phyloP scores from a whole-genome alignment of 768 basidiomycete species.

The Panus rudis region DNA sequence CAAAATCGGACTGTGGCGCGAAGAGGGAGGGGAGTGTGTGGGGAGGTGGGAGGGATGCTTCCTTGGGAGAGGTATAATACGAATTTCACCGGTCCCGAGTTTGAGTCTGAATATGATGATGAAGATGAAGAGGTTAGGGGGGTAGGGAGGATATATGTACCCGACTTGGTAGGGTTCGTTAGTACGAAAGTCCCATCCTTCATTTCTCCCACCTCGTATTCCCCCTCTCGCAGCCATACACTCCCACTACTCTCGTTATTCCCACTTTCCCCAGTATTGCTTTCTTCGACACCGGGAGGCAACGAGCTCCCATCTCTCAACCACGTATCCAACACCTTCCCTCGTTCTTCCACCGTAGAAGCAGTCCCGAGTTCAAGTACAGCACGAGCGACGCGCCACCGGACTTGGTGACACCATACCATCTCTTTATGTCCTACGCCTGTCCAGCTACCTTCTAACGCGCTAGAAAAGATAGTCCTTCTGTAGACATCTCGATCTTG shows the following conservation, averaged over 20 bases:
- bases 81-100: slow-evolving; percentile 27
- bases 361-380: slow-evolving; percentile 58
- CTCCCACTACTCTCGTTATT: too few species aligned
- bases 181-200: too few species aligned
- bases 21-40: slow-evolving; percentile 40
- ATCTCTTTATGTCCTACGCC: slow-evolving; percentile 94
- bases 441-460: slow-evolving; percentile 88
- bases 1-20: slow-evolving; percentile 45
- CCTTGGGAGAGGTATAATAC: slow-evolving; percentile 59
- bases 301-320: slow-evolving; percentile 52
- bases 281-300: slow-evolving; percentile 22
- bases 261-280: neutral
- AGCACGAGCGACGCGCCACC: slow-evolving; percentile 79
- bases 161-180: slow-evolving; percentile 33
- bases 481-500: slow-evolving; percentile 27
- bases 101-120: too few species aligned
- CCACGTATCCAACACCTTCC: slow-evolving; percentile 53
- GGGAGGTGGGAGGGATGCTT: slow-evolving; percentile 40
- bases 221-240: slow-evolving; percentile 1
- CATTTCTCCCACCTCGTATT: too few species aligned
- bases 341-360: slow-evolving; percentile 23
- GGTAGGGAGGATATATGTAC: slow-evolving; percentile 48
- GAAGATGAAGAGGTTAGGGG: slow-evolving; percentile 11
- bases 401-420: slow-evolving; percentile 98
- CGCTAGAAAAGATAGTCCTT: slow-evolving; percentile 75